phyloP scores from a whole-genome alignment of 2,329 filamentous ascomycete species.

The Gnomoniopsis sp. region DNA sequence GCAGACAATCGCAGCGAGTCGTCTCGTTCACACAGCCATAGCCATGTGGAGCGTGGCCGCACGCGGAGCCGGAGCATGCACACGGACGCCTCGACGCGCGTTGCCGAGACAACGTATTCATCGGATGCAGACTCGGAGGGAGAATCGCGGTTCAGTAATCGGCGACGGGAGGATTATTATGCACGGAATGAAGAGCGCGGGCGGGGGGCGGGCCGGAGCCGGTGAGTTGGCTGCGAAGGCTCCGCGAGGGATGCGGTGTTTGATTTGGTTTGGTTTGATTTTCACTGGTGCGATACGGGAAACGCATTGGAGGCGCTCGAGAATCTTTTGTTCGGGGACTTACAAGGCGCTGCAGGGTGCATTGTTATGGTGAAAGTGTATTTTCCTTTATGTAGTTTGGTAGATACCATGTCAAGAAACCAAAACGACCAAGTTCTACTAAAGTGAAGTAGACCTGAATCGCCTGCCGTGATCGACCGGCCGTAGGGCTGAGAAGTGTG shows the following conservation, averaged over 20 bases:
- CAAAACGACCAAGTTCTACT: too few species aligned
- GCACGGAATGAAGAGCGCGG: neutral
- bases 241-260: neutral
- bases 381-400: neutral
- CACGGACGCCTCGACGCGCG: constrained; percentile 3
- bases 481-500: constrained; percentile 4
- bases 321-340: constrained; percentile 1
- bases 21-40: constrained; percentile 11
- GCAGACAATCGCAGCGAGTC: neutral
- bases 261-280: neutral
- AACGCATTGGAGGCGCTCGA: constrained; percentile 5
- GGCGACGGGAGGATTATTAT: constrained; percentile 4
- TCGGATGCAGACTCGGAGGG: constrained; percentile 13
- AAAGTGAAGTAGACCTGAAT: too few species aligned
- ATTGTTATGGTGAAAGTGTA: neutral
- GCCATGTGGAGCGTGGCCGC: constrained; percentile 12
- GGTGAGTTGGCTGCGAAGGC: neutral
- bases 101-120: constrained; percentile 1
- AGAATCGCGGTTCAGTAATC: constrained; percentile 1
- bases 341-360: neutral
- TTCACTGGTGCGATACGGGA: neutral
- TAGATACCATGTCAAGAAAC: neutral
- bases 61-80: constrained; percentile 16
- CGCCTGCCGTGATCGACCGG: neutral
- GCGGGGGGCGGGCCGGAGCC: neutral